phyloP scores from a whole-genome alignment of 768 basidiomycete species.

The Agaricus sinodeliciosus region DNA sequence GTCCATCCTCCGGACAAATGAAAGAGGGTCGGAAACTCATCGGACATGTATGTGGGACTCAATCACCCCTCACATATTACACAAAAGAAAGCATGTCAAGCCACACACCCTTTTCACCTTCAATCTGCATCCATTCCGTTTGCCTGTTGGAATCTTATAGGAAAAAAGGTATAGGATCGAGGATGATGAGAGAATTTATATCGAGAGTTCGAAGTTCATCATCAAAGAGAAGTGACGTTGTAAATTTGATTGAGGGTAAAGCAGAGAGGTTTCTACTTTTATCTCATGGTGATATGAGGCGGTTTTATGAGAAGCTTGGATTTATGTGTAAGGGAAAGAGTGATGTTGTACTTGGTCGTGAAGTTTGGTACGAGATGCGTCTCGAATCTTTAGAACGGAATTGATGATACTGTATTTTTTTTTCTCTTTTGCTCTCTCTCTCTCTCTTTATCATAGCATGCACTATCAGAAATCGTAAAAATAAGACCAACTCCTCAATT shows the following conservation, averaged over 20 bases:
- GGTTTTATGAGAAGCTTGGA: constrained; percentile 55
- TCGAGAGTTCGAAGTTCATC: constrained; percentile 29
- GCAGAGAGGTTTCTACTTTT: constrained; percentile 43
- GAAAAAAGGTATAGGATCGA: constrained; percentile 43
- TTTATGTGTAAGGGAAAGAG: constrained; percentile 55
- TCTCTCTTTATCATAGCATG: too few relatives aligned
- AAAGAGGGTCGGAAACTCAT: constrained; percentile 36
- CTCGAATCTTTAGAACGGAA: constrained; percentile 17
- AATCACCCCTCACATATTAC: constrained; percentile 42
- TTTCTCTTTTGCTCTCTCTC: background rate
- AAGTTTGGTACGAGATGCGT: constrained; percentile 63
- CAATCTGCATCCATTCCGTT: constrained; percentile 67
- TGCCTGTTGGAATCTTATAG: constrained; percentile 40
- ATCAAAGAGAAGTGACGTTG: constrained; percentile 12
- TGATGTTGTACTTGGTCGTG: constrained; percentile 48
- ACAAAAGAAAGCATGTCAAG: constrained; percentile 63
- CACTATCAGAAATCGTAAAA: too few relatives aligned
- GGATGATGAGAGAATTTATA: constrained; percentile 56
- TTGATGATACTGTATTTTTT: background rate
- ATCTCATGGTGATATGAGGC: constrained; percentile 49
- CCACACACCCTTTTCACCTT: constrained; percentile 43
- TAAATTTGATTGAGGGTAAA: constrained; percentile 22
- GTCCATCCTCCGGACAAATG: constrained; percentile 6
- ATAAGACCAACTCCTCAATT: too few relatives aligned
- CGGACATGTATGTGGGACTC: constrained; percentile 61